Conservation (phyloP, 2,329 filamentous ascomycete genomes). For the Colletotrichum sp. region DNA sequence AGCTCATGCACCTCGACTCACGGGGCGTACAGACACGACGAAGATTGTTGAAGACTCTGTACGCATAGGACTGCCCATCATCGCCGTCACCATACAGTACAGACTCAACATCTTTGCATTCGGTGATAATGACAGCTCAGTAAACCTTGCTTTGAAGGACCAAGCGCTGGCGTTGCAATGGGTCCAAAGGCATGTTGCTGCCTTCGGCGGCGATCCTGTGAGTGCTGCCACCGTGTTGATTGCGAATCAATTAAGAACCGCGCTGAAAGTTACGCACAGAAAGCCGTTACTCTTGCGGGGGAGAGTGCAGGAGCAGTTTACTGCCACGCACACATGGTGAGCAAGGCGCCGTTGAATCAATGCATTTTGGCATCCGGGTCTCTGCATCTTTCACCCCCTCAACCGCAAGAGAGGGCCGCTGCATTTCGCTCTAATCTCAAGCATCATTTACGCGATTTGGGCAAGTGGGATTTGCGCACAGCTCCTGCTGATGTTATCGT, state of each 20-base stretch:
- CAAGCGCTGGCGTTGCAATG: conserved; percentile 38
- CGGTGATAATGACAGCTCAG: conserved; percentile 39
- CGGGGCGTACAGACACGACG: conserved; percentile 33
- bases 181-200: conserved; percentile 27
- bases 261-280: conserved; percentile 18
- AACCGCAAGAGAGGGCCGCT: conserved; percentile 27
- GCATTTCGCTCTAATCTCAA: background rate
- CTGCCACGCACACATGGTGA: conserved; percentile 44
- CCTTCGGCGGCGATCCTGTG: conserved; percentile 34
- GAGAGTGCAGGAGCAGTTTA: conserved; percentile 53
- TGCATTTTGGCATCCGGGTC: conserved; percentile 46
- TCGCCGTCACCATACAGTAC: conserved; percentile 26
- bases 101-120: conserved; percentile 41
- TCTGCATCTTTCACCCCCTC: conserved; percentile 45
- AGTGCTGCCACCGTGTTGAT: background rate
- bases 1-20: background rate
- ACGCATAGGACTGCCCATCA: conserved; percentile 22
- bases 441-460: background rate
- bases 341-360: conserved; percentile 34
- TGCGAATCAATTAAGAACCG: background rate
- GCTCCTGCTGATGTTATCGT: conserved; percentile 35
- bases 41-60: conserved; percentile 40
- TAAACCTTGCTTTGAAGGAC: conserved; percentile 40
- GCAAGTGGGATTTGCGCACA: conserved; percentile 22
- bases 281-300: conserved; percentile 46